Evolutionary conservation across 2,329 filamentous ascomycete species (phyloP), one percentile per base, ranked within the genome.

Genomic region (Lachnellula hyalina): DNA sequence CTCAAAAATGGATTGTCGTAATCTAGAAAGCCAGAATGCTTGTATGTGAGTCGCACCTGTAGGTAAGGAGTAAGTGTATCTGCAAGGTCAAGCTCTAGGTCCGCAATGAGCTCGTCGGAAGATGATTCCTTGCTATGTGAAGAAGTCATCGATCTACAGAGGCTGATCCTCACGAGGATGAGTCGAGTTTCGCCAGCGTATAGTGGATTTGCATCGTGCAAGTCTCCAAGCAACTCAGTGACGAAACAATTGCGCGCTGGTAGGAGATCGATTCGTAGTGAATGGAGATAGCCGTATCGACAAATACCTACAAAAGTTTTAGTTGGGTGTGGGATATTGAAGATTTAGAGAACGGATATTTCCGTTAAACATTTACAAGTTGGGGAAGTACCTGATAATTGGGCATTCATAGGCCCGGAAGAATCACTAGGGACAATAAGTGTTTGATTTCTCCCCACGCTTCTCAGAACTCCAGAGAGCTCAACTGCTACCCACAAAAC

Each of bases 41-140:
- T 72, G 62, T 85, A 86, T 6, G 71, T 76, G 7, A 85, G 61
- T 19, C 72, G 71, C 15, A 85, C 71, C 3, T 74, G 74, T 49
- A 85, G 68, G 59, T 81, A 85, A 35, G 76, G 73, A 15, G 73
- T 73, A 19, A 67, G 67, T 3, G 71, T 71, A 51, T 74, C 72
- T 32, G 81, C 80, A 2, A 86, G 75, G 53, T 83, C 76, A 32
- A 72, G 70, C 62, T 85, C 80, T 11, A 86, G 71, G 54, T 84
- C 80, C 23, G 80, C 75, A 15, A 86, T 81, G 34, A 85, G 70
- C 41, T 79, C 74, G 12, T 84, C 80, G 0, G 82, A 77, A 40
- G 71, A 74, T 17, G 48, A 46, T 47, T 75, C 71, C 34, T 70
- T 69, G 8, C 63, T 34, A 51, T 74, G 68, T 19, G 49, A 52